Evolutionary conservation across 352 stramenopile species (phyloP).

Genomic region (Phytophthora constricta): DNA sequence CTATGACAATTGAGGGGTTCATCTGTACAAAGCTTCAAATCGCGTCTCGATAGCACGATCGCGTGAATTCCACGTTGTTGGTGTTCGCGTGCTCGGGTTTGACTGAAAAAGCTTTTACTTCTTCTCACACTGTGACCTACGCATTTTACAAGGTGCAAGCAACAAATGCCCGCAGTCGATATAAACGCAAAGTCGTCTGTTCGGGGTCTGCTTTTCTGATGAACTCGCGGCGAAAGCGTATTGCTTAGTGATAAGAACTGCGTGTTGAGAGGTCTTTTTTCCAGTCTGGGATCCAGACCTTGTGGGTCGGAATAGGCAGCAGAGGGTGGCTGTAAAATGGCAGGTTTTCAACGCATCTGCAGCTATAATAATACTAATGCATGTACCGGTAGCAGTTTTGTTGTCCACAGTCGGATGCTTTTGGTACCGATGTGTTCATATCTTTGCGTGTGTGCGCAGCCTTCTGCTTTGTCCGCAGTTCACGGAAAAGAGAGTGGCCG

Average conservation of each 20-base stretch:
- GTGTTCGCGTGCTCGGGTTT: background rate
- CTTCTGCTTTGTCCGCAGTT: constrained; percentile 32
- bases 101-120: no score
- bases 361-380: no score
- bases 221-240: no score
- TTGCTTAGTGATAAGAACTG: no score
- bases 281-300: background rate
- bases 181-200: background rate
- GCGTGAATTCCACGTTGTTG: background rate
- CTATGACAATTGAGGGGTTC: no score
- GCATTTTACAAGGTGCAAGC: no score
- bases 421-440: constrained; percentile 29
- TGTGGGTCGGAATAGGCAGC: background rate
- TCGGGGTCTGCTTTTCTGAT: background rate
- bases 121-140: no score
- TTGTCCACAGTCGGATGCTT: no score
- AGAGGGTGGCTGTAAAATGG: background rate
- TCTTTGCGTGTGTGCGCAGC: constrained; percentile 22
- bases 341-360: no score
- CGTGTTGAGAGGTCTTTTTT: background rate
- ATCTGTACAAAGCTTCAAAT: background rate
- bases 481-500: constrained; percentile 11
- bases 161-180: background rate
- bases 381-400: no score
- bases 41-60: background rate